These are phyloP conservation scores for Tephrocybe sp. DNA, from an alignment of 768 basidiomycete species.

Conservation along the genomic window DNA sequence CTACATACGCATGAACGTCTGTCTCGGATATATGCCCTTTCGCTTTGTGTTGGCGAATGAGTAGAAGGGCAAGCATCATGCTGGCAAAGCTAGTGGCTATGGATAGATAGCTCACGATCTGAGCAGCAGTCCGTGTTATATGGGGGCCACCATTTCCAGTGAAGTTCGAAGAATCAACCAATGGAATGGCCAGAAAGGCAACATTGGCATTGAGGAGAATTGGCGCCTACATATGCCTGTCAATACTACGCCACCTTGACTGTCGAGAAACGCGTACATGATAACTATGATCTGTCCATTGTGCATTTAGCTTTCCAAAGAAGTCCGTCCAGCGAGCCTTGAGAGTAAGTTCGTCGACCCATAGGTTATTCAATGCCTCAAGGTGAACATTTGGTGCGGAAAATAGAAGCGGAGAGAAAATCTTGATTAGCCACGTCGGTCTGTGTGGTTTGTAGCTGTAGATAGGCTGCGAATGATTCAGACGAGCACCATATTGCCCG, in stretches of 20 bases:
- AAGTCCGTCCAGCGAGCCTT: slow-evolving; percentile 39
- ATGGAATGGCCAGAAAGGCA: slow-evolving; percentile 47
- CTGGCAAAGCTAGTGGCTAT: slow-evolving; percentile 1
- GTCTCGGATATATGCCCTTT: slow-evolving; percentile 16
- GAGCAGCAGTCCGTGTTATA: slow-evolving; percentile 9
- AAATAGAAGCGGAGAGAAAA: slow-evolving; percentile 42
- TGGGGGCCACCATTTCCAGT: slow-evolving; percentile 9
- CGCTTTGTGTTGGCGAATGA: neutral
- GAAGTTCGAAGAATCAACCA: slow-evolving; percentile 36
- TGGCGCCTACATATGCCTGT: neutral
- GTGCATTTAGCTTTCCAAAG: slow-evolving; percentile 32
- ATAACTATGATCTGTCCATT: slow-evolving; percentile 12
- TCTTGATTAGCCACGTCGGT: slow-evolving; percentile 42
- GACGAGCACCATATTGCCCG: slow-evolving; percentile 41
- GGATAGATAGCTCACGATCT: neutral
- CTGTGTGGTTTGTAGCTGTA: slow-evolving; percentile 21
- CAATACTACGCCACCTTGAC: neutral
- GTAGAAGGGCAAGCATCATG: slow-evolving; percentile 1
- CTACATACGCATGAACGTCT: slow-evolving; percentile 12
- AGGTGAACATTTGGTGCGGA: slow-evolving; percentile 44
- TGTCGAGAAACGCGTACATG: neutral
- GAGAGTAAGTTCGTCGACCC: slow-evolving; percentile 43
- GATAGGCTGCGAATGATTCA: slow-evolving; percentile 32
- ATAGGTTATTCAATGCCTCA: slow-evolving; percentile 40
- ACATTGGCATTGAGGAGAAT: slow-evolving; percentile 46